Base-by-base conservation (phyloP, 345 rosid genomes). In the Mangifera indica region DNA sequence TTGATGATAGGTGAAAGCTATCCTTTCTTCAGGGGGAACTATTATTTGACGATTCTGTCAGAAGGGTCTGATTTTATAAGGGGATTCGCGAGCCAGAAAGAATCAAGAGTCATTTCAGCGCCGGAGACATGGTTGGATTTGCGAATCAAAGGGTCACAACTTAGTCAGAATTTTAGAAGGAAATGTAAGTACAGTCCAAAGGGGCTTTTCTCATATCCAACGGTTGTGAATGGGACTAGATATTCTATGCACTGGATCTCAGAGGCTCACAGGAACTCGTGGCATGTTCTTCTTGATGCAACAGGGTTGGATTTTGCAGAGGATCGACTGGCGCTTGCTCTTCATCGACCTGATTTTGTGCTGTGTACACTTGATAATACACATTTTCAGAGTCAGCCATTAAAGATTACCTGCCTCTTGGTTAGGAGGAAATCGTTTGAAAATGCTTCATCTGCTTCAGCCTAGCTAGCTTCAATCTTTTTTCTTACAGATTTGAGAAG, bases 191-290 rank as follows among this genome's bases (percentile, higher is more conserved):
- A 83, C 46, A 74, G 66, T 3, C 88, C 86, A 0, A 89, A 87
- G 64, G 91, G 94, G 10, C 79, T 85, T 3, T 83, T 87, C 75
- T 81, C 91, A 0, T 89, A 84, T 63, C 91, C 88, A 0, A 88
- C 76, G 7, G 71, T 54, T 3, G 86, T 76, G 34, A 74, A 80
- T 34, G 87, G 75, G 57, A 79, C 76, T 17, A 77, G 82, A 26
- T 79, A 80, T 55, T 89, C 94, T 2, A 77, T 84, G 94, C 91
- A 89, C 72, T 89, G 94, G 93, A 84, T 87, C 52, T 89, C 91
- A 0, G 93, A 89, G 78, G 89, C 89, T 5, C 93, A 85, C 59
- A 77, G 93, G 69, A 87, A 85, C 54, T 87, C 93, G 9, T 89
- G 89, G 93, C 91, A 85, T 22, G 89, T 87, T 52, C 77, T 87